Evolutionary conservation across 345 rosid genomes (phyloP).

Genomic region (Durio zibethinus): DNA sequence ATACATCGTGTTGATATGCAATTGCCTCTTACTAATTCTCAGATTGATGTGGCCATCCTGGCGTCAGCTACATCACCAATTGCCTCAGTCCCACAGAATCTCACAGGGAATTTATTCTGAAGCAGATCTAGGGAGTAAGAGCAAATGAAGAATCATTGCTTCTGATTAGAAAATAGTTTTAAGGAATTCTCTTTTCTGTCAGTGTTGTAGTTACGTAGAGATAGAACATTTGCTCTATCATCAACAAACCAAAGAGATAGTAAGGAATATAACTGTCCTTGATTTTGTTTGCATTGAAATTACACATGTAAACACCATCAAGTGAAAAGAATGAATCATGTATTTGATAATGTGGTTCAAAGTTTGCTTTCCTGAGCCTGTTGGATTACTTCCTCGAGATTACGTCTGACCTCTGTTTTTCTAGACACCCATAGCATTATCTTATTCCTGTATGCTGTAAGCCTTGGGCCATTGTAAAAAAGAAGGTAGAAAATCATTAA

Average conservation of each 20-base stretch:
- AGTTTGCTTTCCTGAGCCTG: slow-evolving; percentile 1
- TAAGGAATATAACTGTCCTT: neutral
- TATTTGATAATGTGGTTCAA: neutral
- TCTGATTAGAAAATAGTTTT: neutral
- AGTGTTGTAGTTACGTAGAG: neutral
- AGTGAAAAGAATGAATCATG: slow-evolving; percentile 3
- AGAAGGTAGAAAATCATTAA: neutral
- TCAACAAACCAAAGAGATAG: no score
- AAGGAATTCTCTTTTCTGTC: neutral
- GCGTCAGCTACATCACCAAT: slow-evolving; percentile 27
- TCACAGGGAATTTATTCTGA: slow-evolving; percentile 3
- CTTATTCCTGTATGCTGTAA: slow-evolving; percentile 12
- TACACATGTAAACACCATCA: slow-evolving; percentile 14
- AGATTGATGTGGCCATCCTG: slow-evolving; percentile 29
- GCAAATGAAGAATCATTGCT: neutral
- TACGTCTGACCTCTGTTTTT: slow-evolving; percentile 11
- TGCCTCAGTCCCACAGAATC: slow-evolving; percentile 21
- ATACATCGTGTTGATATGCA: slow-evolving; percentile 24
- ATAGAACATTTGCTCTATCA: neutral
- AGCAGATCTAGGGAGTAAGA: neutral
- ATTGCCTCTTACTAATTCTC: slow-evolving; percentile 24
- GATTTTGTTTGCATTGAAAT: slow-evolving; percentile 20
- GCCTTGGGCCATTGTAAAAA: neutral
- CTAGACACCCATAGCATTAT: neutral
- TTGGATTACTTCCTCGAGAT: neutral